Percentiles rank a stretch among this genome's conserved stretches.
Conservation (phyloP, 2,329 filamentous ascomycete species). For the Aotearoamyces nothofagi region DNA sequence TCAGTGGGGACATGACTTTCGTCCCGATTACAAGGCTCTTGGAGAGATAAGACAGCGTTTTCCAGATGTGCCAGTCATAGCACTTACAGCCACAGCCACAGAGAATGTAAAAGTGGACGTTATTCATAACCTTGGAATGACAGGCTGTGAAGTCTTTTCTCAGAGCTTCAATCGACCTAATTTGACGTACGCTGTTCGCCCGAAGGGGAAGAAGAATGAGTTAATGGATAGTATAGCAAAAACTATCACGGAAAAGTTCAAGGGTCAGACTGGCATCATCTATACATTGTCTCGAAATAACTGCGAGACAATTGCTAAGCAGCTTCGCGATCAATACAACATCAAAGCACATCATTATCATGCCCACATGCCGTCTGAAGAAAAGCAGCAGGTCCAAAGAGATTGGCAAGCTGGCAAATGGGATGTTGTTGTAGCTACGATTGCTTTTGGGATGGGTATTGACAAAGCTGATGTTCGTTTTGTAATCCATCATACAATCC, state of each 20-base stretch:
- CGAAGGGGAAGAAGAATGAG: constrained; percentile 47
- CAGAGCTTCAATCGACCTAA: constrained; percentile 98
- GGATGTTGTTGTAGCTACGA: constrained; percentile 92
- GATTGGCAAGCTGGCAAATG: constrained; percentile 68
- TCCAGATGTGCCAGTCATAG: constrained; percentile 76
- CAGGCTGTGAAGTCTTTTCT: constrained; percentile 58
- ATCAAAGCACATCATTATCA: constrained; percentile 80
- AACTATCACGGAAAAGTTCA: constrained; percentile 57
- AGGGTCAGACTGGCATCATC: constrained; percentile 69
- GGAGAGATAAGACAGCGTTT: constrained; percentile 60
- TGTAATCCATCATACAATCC: constrained; percentile 83
- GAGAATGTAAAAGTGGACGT: constrained; percentile 85
- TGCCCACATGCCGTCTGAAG: constrained; percentile 53
- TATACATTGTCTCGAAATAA: constrained; percentile 80
- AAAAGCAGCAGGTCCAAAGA: constrained; percentile 58
- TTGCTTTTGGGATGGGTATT: constrained; percentile 99
- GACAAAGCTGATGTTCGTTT: constrained; percentile 95
- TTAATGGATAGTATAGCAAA: constrained; percentile 36
- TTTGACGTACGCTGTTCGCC: constrained; percentile 69
- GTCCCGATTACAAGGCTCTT: constrained; percentile 84
- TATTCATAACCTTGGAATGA: constrained; percentile 79
- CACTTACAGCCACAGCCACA: constrained; percentile 88
- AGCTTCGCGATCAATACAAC: constrained; percentile 40
- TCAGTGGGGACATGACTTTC: constrained; percentile 97
- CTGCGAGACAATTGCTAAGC: constrained; percentile 65